Evolutionary conservation across 176 grass and related monocot species (phyloP).

Genomic region (Leersia perrieri): DNA sequence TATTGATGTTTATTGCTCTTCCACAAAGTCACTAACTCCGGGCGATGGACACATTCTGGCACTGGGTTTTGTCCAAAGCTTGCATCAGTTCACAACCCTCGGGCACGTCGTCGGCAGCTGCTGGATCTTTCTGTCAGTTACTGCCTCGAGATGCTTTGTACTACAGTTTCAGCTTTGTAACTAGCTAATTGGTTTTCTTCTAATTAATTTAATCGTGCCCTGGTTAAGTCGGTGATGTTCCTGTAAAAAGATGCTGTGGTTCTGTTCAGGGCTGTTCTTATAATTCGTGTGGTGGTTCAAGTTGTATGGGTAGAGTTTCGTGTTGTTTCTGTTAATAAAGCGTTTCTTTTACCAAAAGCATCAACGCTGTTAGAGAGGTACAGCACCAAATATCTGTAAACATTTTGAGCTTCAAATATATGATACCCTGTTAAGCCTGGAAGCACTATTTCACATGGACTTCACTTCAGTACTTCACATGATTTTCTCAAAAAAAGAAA

Average conservation of each 20-base stretch:
- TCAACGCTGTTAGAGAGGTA: too few relatives aligned
- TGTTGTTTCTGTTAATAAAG: slow-evolving; percentile 20
- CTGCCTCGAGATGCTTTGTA: neutral
- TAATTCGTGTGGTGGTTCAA: neutral
- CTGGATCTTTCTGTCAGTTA: neutral
- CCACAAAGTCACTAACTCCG: neutral
- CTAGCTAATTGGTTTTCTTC: neutral
- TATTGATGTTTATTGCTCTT: slow-evolving; percentile 26
- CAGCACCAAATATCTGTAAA: too few relatives aligned
- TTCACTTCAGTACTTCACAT: neutral
- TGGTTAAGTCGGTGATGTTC: slow-evolving; percentile 13
- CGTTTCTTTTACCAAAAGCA: neutral
- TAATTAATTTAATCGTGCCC: neutral
- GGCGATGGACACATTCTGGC: slow-evolving; percentile 3
- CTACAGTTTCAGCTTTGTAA: slow-evolving; percentile 3
- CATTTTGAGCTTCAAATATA: too few relatives aligned
- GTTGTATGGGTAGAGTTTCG: neutral
- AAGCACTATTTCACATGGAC: too few relatives aligned
- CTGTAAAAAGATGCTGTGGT: slow-evolving; percentile 27
- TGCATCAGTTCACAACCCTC: neutral
- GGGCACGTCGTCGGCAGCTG: neutral
- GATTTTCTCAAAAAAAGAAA: too few relatives aligned
- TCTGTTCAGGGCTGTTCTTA: neutral
- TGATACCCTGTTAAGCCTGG: too few relatives aligned
- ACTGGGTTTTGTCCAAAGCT: slow-evolving; percentile 2